phyloP scores from a whole-genome alignment of 441 rosid genomes.

The Francoa sonchifolia region DNA sequence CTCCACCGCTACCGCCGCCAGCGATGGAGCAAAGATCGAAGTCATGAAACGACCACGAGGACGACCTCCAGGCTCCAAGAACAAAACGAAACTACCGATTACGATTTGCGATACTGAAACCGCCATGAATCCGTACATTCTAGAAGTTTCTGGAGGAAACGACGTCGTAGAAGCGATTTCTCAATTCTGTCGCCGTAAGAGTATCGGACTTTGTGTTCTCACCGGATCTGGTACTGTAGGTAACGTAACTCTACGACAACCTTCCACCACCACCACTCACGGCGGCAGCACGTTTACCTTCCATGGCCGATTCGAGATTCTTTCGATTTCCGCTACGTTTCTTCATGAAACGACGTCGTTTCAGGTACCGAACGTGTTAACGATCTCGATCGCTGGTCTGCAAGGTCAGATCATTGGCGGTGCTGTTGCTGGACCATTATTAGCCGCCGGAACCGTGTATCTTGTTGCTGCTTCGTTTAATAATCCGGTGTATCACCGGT shows the following conservation, averaged over 20 bases:
- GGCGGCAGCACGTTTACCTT: constrained; percentile 63
- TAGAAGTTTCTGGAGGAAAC: constrained; percentile 58
- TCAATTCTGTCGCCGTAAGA: constrained; percentile 51
- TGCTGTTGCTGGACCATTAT: constrained; percentile 48
- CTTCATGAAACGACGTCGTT: constrained; percentile 34
- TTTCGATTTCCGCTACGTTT: constrained; percentile 70
- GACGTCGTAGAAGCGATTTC: constrained; percentile 58
- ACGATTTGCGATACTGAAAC: constrained; percentile 38
- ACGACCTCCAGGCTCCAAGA: constrained; percentile 75
- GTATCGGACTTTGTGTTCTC: constrained; percentile 51
- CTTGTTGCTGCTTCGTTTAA: constrained; percentile 59
- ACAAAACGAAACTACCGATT: constrained; percentile 61
- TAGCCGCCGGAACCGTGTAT: constrained; percentile 63
- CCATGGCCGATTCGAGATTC: constrained; percentile 75
- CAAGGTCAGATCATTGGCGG: constrained; percentile 89
- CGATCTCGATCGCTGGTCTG: constrained; percentile 71
- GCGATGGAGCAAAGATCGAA: constrained; percentile 58
- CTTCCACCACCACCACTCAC: constrained; percentile 45
- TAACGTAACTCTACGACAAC: constrained; percentile 74
- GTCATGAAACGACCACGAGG: constrained; percentile 63
- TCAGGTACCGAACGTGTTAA: constrained; percentile 37
- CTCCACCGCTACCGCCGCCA: neutral
- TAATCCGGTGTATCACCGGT: constrained; percentile 46
- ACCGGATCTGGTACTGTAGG: constrained; percentile 65
- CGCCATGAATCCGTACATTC: constrained; percentile 70